Evolutionary conservation across 345 rosid species (phyloP), one percentile per base, ranked within the genome.

Genomic region (Ailanthus altissimus): DNA sequence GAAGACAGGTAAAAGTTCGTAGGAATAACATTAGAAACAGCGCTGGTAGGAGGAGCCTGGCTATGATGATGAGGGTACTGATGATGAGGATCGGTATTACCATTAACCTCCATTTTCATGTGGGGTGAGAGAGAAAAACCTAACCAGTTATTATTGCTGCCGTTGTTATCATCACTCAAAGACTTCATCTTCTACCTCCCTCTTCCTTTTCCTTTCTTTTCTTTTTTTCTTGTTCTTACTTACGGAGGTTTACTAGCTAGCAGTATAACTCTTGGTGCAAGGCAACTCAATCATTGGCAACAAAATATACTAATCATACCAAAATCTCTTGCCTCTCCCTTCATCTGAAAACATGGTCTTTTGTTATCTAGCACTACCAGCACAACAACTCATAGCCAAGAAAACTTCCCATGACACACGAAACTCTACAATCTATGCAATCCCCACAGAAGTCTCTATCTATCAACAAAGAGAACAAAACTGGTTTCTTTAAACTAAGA

Each of bases 111-210:
- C 91, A 91, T 88, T 84, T 85, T 91, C 90, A 89, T 85, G 75
- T 85, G 89, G 64, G 97, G 88, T 7, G 94, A 89, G 77, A 92
- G 89, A 57, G 97, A 92, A 56, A 92, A 92, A 3, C 89, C 97
- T 83, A 92, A 73, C 93, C 94, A 92, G 88, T 82, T 84, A 16
- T 58, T 81, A 70, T 50, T 80, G 61, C 49, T 75, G 53, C 85
- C 83, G 70, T 81, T 82, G 85, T 28, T 78, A 56, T 68, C 82
- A 63, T 87, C 87, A 78, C 80, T 82, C 88, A 81, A 43, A 40
- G 83, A 71, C 83, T 84, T 88, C 91, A 84, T 88, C 79, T 75
- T 78, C 80, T 76, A 6, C 63, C 32, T 80, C 73, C 70, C 62
- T 75, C 47, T 65, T 75, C 32, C 45, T 70, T 59, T 56, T 32